These are phyloP conservation scores for Ilex asprella DNA, from an alignment of 257 asterid genomes.

Conservation along the genomic window DNA sequence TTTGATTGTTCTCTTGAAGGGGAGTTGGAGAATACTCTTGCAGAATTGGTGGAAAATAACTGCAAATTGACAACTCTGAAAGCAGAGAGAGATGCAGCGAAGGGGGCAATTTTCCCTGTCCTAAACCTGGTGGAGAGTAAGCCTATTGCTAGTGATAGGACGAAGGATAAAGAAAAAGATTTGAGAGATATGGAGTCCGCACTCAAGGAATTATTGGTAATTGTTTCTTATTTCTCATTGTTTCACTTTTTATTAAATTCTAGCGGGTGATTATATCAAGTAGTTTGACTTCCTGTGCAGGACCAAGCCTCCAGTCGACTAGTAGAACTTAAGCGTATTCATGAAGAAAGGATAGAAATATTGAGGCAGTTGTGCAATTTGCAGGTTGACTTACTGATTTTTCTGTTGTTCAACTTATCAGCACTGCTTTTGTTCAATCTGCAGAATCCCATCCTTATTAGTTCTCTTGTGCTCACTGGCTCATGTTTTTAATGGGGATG, in stretches of 20 bases:
- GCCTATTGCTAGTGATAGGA: conserved; percentile 43
- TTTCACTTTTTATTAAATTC: background rate
- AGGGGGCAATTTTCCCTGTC: conserved; percentile 44
- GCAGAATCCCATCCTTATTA: background rate
- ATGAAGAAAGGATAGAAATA: conserved; percentile 71
- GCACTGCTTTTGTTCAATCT: background rate
- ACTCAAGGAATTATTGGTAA: conserved; percentile 74
- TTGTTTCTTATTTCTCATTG: conserved; percentile 7
- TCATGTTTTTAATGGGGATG: conserved; percentile 13
- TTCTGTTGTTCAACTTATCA: conserved; percentile 4
- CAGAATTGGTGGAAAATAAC: conserved; percentile 77
- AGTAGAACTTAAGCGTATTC: conserved; percentile 65
- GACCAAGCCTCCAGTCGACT: conserved; percentile 60
- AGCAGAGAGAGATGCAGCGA: conserved; percentile 62
- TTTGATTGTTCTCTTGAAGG: conserved; percentile 39
- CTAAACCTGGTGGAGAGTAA: conserved; percentile 45
- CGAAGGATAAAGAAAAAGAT: conserved; percentile 62
- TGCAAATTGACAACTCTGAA: conserved; percentile 57
- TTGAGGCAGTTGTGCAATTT: conserved; percentile 60
- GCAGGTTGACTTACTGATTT: conserved; percentile 50
- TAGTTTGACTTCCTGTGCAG: conserved; percentile 28
- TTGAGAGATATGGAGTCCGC: conserved; percentile 73
- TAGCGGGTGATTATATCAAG: background rate
- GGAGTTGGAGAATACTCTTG: conserved; percentile 57
- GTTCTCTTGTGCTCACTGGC: background rate